A percentile compares a stretch with the other conserved stretches of the same genome.
phyloP scores from a whole-genome alignment of 2,329 filamentous ascomycete species.

The Ambrosiella xylebori region DNA sequence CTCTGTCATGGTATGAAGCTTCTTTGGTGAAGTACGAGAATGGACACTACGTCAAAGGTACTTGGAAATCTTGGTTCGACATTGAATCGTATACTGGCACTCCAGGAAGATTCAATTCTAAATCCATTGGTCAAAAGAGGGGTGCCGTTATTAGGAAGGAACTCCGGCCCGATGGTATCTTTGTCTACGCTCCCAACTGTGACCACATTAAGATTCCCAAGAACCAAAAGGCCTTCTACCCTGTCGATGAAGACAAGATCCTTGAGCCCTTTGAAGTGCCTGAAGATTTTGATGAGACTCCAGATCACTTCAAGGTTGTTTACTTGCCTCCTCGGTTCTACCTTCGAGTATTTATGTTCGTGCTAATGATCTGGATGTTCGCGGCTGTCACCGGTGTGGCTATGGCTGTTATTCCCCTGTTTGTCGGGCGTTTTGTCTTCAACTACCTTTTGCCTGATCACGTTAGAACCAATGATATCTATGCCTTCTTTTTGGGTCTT shows the following conservation, averaged over 20 bases:
- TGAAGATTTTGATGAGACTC: conserved; percentile 31
- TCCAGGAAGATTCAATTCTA: not conserved
- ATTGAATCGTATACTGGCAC: too few species aligned
- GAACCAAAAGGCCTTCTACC: conserved; percentile 61
- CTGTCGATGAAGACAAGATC: conserved; percentile 34
- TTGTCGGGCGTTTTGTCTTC: conserved; percentile 69
- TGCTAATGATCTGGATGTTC: conserved; percentile 83
- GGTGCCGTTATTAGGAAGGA: not conserved
- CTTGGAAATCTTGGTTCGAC: too few species aligned
- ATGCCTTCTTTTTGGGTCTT: conserved; percentile 82
- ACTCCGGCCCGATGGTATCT: conserved; percentile 55
- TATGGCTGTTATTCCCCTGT: conserved; percentile 69
- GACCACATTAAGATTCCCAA: conserved; percentile 92
- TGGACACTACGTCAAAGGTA: too few species aligned
- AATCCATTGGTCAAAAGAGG: not conserved
- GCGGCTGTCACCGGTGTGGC: conserved; percentile 74
- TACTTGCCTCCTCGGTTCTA: conserved; percentile 79
- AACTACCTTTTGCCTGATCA: conserved; percentile 52
- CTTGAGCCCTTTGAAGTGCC: not conserved
- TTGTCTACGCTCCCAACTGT: conserved; percentile 82
- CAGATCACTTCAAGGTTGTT: conserved; percentile 49
- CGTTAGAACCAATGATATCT: conserved; percentile 78
- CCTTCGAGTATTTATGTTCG: conserved; percentile 64
- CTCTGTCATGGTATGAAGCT: conserved; percentile 24
- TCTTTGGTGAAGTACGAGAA: conserved; percentile 18